Percentiles rank a stretch among this genome's conserved stretches.
Evolutionary conservation across 1,284 basidiomycete genomes (phyloP).

Genomic region (Leccinum cinnamomeum): DNA sequence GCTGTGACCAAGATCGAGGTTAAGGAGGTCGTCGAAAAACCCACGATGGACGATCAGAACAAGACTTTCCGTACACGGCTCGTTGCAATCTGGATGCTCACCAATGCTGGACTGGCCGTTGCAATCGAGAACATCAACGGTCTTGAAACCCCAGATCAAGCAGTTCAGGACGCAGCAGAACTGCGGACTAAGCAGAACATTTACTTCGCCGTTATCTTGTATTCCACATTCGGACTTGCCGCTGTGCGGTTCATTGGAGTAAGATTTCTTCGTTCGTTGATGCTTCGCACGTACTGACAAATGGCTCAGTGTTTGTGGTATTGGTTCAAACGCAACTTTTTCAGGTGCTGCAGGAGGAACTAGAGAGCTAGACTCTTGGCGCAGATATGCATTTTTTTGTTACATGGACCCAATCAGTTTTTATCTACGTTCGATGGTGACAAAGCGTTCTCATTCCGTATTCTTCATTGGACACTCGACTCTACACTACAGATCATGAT

Average conservation of each 20-base stretch:
- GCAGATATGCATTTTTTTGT: conserved; percentile 20
- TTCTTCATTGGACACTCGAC: conserved; percentile 27
- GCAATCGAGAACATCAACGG: conserved; percentile 87
- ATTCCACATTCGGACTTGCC: conserved; percentile 84
- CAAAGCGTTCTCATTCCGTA: conserved; percentile 17
- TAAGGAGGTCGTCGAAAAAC: conserved; percentile 73
- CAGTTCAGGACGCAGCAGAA: conserved; percentile 43
- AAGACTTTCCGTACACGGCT: conserved; percentile 92
- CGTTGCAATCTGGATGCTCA: conserved; percentile 84
- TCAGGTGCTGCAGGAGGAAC: conserved; percentile 77
- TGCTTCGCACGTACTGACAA: conserved; percentile 13
- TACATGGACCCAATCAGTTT: conserved; percentile 30
- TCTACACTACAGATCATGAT: conserved; percentile 24
- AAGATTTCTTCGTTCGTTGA: conserved; percentile 37
- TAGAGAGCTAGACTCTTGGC: conserved; percentile 32
- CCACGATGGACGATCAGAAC: conserved; percentile 89
- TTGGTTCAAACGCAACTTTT: conserved; percentile 81
- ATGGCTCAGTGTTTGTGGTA: conserved; percentile 69
- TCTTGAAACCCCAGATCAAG: conserved; percentile 48
- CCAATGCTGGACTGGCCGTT: conserved; percentile 78
- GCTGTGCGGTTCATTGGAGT: conserved; percentile 83
- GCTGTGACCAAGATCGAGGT: conserved; percentile 82
- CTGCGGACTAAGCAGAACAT: conserved; percentile 66
- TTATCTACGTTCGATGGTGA: conserved; percentile 38
- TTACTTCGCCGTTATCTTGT: conserved; percentile 86